Base-by-base conservation (phyloP, 2,329 filamentous ascomycete genomes). In the Pestalotiopsis sp. region DNA sequence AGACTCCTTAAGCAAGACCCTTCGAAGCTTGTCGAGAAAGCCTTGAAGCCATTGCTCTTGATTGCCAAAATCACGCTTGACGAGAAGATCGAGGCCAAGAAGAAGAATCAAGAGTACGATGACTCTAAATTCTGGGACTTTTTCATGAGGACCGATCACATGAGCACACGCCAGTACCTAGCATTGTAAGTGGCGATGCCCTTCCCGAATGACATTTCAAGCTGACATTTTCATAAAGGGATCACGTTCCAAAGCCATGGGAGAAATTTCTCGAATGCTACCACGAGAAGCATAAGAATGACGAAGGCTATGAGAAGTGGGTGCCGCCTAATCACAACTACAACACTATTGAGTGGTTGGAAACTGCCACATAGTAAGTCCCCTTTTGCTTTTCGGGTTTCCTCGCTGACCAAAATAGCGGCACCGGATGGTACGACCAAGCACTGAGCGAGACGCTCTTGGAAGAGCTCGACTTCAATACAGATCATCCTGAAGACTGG, bases 381-480 rank as follows among this genome's bases (percentile, higher is more conserved):
- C 4, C 49, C 65, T n/a, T 60, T 4, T n/a, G 13, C 27, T 12
- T 20, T 3, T 23, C 52, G 13, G 41, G 25, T 62, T n/a, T 31
- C 45, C n/a, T 59, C 36, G 66, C 65, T 70, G 20, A 70, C 57
- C 23, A 31, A 38, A 23, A 27, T n/a, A 70, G 67, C 27, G 67
- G 67, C 25, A 70, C 62, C 27, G 68, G 36, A 11, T 70, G 68
- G 66, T 72, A 70, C 59, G 73, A 74, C 61, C 70, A 71, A 65
- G 70, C 72, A 2, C 69, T 74, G 49, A 69, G 63, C 57, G 72
- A 73, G 65, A 64, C 65, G 2, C 68, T 72, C 4, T 58, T 72
- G 13, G 72, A 74, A 49, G 67, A 65, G 3, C 65, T 73, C 56
- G 72, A 74, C 56, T 73, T 73, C 61, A 56, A 70, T 17, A 41